A percentile compares a stretch with the other conserved stretches of the same genome.
Evolutionary conservation across 2,329 filamentous ascomycete species (phyloP).

Genomic region (Aspergillus latus): DNA sequence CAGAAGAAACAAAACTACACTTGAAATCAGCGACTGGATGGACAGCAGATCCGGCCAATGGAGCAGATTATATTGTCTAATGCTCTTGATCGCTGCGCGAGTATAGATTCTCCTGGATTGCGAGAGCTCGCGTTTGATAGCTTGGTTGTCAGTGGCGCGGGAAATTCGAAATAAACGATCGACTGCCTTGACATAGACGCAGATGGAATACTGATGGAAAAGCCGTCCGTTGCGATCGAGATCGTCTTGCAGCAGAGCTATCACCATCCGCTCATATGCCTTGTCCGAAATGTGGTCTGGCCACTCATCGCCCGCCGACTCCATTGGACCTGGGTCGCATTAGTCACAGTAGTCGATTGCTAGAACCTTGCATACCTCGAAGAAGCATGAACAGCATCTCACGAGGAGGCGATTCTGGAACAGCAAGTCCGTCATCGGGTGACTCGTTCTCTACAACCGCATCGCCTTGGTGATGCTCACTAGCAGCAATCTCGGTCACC

Average conservation of each 20-base stretch:
- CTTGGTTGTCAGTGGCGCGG: conserved; percentile 15
- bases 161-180: conserved; percentile 19
- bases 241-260: conserved; percentile 16
- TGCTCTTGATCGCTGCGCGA: conserved; percentile 17
- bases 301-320: conserved; percentile 20
- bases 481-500: conserved; percentile 20
- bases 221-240: conserved; percentile 10
- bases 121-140: conserved; percentile 19
- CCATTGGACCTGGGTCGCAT: not conserved
- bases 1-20: conserved; percentile 16
- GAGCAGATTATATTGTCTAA: conserved; percentile 22
- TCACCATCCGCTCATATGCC: conserved; percentile 23
- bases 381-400: conserved; percentile 30
- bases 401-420: conserved; percentile 18
- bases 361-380: conserved; percentile 5
- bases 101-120: conserved; percentile 24
- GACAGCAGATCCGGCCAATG: conserved; percentile 19
- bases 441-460: not conserved
- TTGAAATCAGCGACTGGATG: conserved; percentile 27
- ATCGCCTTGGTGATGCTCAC: not conserved
- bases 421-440: conserved; percentile 1
- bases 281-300: conserved; percentile 29
- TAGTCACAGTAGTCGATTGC: not conserved
- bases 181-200: conserved; percentile 28
- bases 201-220: conserved; percentile 27